Evolutionary conservation across 2,329 filamentous ascomycete genomes (phyloP).

Genomic region (Tolypocladium inflatum): DNA sequence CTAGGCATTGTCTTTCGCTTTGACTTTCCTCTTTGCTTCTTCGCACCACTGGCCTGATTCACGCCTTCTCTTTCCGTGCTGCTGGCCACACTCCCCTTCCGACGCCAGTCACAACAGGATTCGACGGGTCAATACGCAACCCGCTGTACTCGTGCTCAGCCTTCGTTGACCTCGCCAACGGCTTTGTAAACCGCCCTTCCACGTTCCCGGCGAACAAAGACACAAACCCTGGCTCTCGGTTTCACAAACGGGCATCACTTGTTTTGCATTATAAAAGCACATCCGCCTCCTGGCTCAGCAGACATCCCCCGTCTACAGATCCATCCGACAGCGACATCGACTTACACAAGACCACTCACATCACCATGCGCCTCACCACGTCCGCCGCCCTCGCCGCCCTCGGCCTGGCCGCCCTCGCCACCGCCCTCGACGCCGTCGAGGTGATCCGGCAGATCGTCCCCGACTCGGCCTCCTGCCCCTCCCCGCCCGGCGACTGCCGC

Average conservation of each 20-base stretch:
- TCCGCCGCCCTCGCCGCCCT: constrained; percentile 5
- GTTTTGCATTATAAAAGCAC: neutral
- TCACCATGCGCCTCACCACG: constrained; percentile 17
- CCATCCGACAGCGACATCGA: neutral
- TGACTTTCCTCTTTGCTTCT: neutral
- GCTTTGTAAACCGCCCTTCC: neutral
- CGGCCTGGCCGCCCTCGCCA: constrained; percentile 7
- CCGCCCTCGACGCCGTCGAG: constrained; percentile 15
- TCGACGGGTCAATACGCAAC: neutral
- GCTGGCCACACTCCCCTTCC: neutral
- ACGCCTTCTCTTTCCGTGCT: neutral
- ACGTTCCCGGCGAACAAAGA: neutral
- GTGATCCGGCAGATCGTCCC: constrained; percentile 43
- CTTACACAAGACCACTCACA: neutral
- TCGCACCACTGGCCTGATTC: neutral
- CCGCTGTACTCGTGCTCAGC: neutral
- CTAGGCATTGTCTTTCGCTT: neutral
- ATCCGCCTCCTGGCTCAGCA: neutral
- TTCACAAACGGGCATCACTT: neutral
- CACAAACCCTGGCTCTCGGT: neutral
- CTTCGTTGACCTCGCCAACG: neutral
- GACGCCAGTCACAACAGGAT: neutral
- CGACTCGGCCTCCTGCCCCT: constrained; percentile 37
- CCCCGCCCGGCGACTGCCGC: constrained; percentile 41
- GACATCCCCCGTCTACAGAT: neutral